Base-by-base conservation (phyloP, 2,329 filamentous ascomycete genomes). In the Cryphonectria parasitica region DNA sequence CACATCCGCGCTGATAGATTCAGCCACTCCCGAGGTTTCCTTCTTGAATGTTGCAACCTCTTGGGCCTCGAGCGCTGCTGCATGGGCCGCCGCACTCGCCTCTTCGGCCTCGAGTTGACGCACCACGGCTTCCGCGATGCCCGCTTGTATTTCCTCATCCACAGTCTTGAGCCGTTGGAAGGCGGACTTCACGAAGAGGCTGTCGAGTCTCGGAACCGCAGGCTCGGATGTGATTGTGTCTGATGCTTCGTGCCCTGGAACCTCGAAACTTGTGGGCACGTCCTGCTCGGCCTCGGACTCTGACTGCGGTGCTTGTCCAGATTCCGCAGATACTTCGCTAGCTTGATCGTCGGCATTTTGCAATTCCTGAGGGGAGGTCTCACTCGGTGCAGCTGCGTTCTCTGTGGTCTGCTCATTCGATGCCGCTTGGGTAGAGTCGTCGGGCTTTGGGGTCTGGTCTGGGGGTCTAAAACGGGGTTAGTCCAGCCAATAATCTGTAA, bases 51-150 rank as follows among this genome's bases (percentile, higher is more conserved):
- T 52, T 34, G 43, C 62, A 13, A 19, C 49, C 11, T 25, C 31
- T 25, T 68, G 43, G 17, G 43, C 61, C 49, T 49, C 67, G 34
- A 58, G 41, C 7, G 36, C 36, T 11, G 11, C 13, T 17, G 49
- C 62, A 39, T 31, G 19, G n/a, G 56, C 66, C 3, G 17, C 56
- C 13, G 66, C 64, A 22, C 36, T 39, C 17, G 49, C 65, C 54
- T 70, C 71, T 10, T 64, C 62, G 34, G 56, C 71, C 58, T 71
- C 69, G 17, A 72, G 70, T 41, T 71, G 71, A 10, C 66, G 69
- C 17, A 56, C 60, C 36, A 78, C 72, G 7, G 77, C 74, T 15
- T 69, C 73, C 10, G 77, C 68, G 66, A 77, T 74, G 10, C 75
- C 76, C 25, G 56, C 65, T 69, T 78, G 75, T 64, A 76, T 75